phyloP scores from a whole-genome alignment of 2,329 filamentous ascomycete species.

The Sordariomycetes sp. region DNA sequence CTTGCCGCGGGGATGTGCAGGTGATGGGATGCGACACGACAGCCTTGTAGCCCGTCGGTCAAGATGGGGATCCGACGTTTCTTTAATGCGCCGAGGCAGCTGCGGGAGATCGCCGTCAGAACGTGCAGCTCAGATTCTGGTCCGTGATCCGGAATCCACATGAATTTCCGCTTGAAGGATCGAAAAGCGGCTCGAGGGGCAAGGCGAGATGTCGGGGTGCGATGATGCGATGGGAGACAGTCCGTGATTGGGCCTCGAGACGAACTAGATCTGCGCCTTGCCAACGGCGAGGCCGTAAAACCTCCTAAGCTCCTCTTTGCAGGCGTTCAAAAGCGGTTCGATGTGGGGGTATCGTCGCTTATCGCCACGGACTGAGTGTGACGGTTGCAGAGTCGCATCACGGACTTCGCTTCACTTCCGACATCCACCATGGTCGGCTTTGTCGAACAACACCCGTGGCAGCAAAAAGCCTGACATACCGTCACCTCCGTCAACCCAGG shows the following conservation, averaged over 20 bases:
- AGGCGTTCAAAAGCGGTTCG: too few species aligned
- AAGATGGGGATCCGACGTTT: not conserved
- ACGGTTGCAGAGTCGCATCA: too few species aligned
- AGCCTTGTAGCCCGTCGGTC: not conserved
- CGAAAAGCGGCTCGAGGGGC: not conserved
- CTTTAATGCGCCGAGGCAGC: too few species aligned
- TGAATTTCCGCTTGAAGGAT: not conserved
- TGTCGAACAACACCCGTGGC: too few species aligned
- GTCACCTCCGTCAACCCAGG: too few species aligned
- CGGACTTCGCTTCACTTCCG: too few species aligned
- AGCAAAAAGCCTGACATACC: too few species aligned
- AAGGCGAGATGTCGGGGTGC: constrained; percentile 1
- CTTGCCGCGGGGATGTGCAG: not conserved
- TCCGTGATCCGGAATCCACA: not conserved
- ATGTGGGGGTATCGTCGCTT: too few species aligned
- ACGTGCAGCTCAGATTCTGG: not conserved
- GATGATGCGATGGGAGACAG: constrained; percentile 1
- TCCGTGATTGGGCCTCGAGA: not conserved
- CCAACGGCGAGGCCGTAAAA: not conserved
- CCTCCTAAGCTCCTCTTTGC: too few species aligned
- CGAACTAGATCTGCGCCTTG: not conserved
- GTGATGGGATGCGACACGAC: not conserved
- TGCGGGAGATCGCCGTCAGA: too few species aligned
- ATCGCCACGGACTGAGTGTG: too few species aligned
- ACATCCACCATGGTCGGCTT: too few species aligned